Evolutionary conservation across 805 yeast genomes (phyloP).

Genomic region (Cyberlindnera lachancei): DNA sequence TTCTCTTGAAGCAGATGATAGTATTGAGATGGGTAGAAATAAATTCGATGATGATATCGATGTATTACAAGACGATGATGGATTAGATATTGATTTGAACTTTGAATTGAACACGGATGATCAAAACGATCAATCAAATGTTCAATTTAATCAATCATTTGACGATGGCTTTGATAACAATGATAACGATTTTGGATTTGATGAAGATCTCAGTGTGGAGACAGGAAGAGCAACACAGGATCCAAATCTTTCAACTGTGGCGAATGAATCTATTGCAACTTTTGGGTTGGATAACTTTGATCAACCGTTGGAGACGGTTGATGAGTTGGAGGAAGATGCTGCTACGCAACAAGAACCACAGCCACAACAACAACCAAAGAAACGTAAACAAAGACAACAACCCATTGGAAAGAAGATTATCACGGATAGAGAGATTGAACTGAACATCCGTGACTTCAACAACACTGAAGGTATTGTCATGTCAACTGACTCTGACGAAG

Average conservation of each 20-base stretch:
- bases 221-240: conserved; percentile 13
- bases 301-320: conserved; percentile 15
- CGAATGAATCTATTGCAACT: conserved; percentile 8
- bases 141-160: background rate
- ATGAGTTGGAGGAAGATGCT: conserved; percentile 11
- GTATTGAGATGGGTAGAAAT: conserved; percentile 64
- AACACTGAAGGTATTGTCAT: conserved; percentile 9
- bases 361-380: conserved; percentile 5
- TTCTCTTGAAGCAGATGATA: conserved; percentile 34
- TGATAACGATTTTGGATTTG: conserved; percentile 20
- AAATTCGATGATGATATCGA: conserved; percentile 23
- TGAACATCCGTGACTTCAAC: conserved; percentile 17
- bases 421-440: conserved; percentile 20
- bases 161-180: conserved; percentile 4
- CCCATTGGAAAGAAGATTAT: conserved; percentile 15
- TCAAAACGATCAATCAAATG: conserved; percentile 1
- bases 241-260: conserved; percentile 13
- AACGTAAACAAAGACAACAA: conserved; percentile 6
- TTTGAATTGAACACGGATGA: conserved; percentile 26
- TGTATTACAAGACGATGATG: conserved; percentile 30
- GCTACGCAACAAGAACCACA: conserved; percentile 6
- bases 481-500: too few relatives aligned
- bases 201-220: conserved; percentile 29
- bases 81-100: conserved; percentile 48
- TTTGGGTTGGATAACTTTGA: conserved; percentile 10